These are phyloP conservation scores for Cocos nucifera DNA, from an alignment of 176 grass and related monocot genomes.

Conservation along the genomic window DNA sequence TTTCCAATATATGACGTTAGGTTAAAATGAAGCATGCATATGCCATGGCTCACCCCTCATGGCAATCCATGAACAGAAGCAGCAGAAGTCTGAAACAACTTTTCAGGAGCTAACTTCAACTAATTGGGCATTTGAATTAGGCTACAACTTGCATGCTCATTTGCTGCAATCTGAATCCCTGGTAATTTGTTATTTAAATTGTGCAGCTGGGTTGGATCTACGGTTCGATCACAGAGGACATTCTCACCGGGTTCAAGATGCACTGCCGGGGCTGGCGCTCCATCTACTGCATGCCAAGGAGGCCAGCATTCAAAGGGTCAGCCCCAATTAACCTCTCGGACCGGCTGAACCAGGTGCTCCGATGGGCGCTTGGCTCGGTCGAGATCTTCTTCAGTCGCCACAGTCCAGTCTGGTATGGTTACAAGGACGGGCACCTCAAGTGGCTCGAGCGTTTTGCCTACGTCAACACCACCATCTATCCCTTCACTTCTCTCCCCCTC, in stretches of 20 bases:
- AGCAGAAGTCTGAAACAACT: too few relatives aligned
- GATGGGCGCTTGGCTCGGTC: slow-evolving; percentile 96
- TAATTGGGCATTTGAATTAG: too few relatives aligned
- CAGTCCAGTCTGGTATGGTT: slow-evolving; percentile 80
- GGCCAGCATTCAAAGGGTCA: slow-evolving; percentile 83
- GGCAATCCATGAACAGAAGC: too few relatives aligned
- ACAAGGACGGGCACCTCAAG: slow-evolving; percentile 94
- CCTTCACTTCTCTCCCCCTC: slow-evolving; percentile 80
- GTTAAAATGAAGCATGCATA: too few relatives aligned
- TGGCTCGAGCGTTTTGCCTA: slow-evolving; percentile 99
- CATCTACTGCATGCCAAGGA: slow-evolving; percentile 93
- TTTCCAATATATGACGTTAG: too few relatives aligned
- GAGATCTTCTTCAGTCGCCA: slow-evolving; percentile 99
- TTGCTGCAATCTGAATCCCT: too few relatives aligned
- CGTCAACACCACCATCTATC: slow-evolving; percentile 99
- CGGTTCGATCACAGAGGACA: slow-evolving; percentile 98
- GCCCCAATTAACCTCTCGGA: slow-evolving; percentile 94
- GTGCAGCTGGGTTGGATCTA: slow-evolving; percentile 96
- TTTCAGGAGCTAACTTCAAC: too few relatives aligned
- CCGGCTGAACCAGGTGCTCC: slow-evolving; percentile 92
- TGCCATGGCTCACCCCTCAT: too few relatives aligned
- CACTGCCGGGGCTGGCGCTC: slow-evolving; percentile 97
- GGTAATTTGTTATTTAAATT: not conserved
- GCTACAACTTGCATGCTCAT: too few relatives aligned
- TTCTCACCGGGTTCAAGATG: slow-evolving; percentile 98